phyloP scores from a whole-genome alignment of 1,284 basidiomycete species.

The Irpex sp. region DNA sequence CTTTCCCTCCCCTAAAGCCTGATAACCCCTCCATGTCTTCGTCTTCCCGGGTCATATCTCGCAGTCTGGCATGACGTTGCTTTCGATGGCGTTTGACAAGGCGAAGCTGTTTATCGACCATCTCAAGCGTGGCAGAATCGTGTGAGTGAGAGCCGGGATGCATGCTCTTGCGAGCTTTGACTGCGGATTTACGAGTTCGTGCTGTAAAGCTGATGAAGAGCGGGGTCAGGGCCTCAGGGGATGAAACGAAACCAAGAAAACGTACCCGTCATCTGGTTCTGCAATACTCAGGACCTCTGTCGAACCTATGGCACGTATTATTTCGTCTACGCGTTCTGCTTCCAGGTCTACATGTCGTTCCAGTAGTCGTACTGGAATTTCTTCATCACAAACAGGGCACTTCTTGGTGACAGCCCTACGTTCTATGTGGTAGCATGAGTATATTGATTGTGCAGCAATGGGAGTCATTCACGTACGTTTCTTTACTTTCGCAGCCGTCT shows the following conservation, averaged over 20 bases:
- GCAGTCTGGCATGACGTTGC: slow-evolving; percentile 56
- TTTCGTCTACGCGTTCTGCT: slow-evolving; percentile 59
- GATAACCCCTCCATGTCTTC: slow-evolving; percentile 36
- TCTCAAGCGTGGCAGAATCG: slow-evolving; percentile 32
- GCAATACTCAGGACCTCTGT: slow-evolving; percentile 37
- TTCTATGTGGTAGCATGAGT: slow-evolving; percentile 31
- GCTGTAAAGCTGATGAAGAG: slow-evolving; percentile 17
- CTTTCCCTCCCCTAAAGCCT: slow-evolving; percentile 20
- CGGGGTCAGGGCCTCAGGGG: neutral
- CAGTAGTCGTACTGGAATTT: slow-evolving; percentile 66
- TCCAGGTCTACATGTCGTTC: slow-evolving; percentile 61
- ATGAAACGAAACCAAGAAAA: slow-evolving; percentile 15
- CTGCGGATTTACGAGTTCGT: slow-evolving; percentile 51
- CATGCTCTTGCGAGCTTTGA: slow-evolving; percentile 58
- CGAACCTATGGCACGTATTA: slow-evolving; percentile 59
- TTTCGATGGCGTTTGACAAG: slow-evolving; percentile 61
- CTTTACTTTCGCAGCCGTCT: slow-evolving; percentile 21
- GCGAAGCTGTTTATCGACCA: slow-evolving; percentile 51
- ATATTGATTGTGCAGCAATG: no score
- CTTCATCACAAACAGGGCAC: slow-evolving; percentile 71
- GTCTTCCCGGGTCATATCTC: slow-evolving; percentile 59
- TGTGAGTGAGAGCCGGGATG: slow-evolving; percentile 26
- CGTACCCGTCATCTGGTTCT: slow-evolving; percentile 45
- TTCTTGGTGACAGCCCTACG: slow-evolving; percentile 69
- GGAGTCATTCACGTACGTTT: slow-evolving; percentile 21